These are phyloP conservation scores for Nicotiana knightiana DNA, from an alignment of 257 asterid genomes.

Conservation along the genomic window DNA sequence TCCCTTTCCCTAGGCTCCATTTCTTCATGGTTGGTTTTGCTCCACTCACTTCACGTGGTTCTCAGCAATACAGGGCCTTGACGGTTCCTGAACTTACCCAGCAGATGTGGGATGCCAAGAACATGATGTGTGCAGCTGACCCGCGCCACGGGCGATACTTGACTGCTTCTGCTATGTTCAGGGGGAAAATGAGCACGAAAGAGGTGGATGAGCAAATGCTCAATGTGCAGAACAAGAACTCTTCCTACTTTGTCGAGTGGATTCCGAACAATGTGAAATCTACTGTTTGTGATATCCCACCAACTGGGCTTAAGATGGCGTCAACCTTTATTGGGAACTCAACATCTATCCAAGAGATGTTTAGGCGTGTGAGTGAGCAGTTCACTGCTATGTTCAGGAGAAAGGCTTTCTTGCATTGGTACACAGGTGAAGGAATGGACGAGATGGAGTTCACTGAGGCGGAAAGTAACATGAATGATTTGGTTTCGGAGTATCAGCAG, in stretches of 20 bases:
- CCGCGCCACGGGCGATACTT: constrained; percentile 7
- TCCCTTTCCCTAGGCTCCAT: constrained; percentile 9
- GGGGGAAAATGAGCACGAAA: neutral
- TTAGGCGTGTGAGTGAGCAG: too few species aligned
- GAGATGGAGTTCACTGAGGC: constrained; percentile 11
- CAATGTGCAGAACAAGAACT: too few species aligned
- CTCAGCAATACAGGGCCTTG: constrained; percentile 11
- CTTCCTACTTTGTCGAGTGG: too few species aligned
- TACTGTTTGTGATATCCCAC: too few species aligned
- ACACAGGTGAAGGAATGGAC: constrained; percentile 9
- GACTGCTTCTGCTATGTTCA: constrained; percentile 12
- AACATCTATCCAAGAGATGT: too few species aligned
- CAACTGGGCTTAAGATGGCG: too few species aligned
- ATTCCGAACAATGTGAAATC: too few species aligned
- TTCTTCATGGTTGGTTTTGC: constrained; percentile 11
- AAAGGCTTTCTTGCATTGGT: constrained; percentile 12
- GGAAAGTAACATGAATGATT: constrained; percentile 9
- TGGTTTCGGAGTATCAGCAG: constrained; percentile 8
- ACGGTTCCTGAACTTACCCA: constrained; percentile 4
- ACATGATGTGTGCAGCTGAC: constrained; percentile 12
- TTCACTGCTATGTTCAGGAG: constrained; percentile 10
- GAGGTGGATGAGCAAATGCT: too few species aligned
- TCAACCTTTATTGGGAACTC: too few species aligned
- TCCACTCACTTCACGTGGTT: constrained; percentile 8
- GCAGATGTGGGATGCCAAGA: constrained; percentile 11